Evolutionary conservation across 2,329 filamentous ascomycete genomes (phyloP).

Genomic region (Zymoseptoria crescenta): DNA sequence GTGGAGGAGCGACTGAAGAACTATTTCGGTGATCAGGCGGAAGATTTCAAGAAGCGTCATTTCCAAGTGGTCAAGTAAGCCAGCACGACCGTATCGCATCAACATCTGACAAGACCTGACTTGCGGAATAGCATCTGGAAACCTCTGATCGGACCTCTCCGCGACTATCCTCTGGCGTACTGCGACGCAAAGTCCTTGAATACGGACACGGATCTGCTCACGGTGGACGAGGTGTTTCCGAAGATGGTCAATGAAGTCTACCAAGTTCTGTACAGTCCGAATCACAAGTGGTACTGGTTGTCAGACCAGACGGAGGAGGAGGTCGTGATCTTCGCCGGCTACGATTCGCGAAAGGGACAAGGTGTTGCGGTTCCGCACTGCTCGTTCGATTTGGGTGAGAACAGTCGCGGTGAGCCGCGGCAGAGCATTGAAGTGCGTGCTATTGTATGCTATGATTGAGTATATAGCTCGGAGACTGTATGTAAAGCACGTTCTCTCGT

Average conservation of each 20-base stretch:
- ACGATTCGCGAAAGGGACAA: constrained; percentile 2
- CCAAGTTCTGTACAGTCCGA: constrained; percentile 5
- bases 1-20: constrained; percentile 2
- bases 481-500: neutral
- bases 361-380: constrained; percentile 1
- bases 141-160: neutral
- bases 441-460: neutral
- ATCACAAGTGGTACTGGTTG: constrained; percentile 6
- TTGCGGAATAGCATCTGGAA: neutral
- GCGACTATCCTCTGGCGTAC: neutral
- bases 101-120: neutral
- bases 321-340: constrained; percentile 3
- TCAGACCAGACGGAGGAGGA: constrained; percentile 5
- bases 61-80: constrained; percentile 3
- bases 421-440: constrained; percentile 4
- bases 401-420: constrained; percentile 2
- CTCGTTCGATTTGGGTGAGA: constrained; percentile 1
- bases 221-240: constrained; percentile 5
- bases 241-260: constrained; percentile 6
- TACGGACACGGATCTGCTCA: neutral
- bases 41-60: constrained; percentile 6
- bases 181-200: neutral
- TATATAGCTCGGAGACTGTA: neutral
- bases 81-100: neutral
- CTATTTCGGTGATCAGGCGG: constrained; percentile 3